These are phyloP conservation scores for Ligustrum vulgare DNA, from an alignment of 257 asterid species.

Conservation along the genomic window DNA sequence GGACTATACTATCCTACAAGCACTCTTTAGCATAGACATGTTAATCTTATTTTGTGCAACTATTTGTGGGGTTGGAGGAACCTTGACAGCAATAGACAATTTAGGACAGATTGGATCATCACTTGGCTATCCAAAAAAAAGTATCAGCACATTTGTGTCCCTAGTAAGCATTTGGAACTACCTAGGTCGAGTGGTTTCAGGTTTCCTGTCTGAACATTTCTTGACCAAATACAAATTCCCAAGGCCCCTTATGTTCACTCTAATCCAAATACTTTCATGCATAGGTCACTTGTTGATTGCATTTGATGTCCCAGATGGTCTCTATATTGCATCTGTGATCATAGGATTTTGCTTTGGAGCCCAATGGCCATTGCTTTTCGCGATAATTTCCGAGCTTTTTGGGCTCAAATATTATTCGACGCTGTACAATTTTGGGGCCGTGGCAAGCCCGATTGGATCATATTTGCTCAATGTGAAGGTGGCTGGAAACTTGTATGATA, in stretches of 20 bases:
- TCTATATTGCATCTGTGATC: conserved; percentile 67
- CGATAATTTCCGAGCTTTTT: conserved; percentile 75
- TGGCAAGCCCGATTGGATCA: conserved; percentile 76
- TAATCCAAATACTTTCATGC: conserved; percentile 46
- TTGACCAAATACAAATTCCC: conserved; percentile 62
- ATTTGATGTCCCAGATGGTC: conserved; percentile 55
- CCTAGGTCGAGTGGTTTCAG: conserved; percentile 66
- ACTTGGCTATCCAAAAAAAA: conserved; percentile 55
- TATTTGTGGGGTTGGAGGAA: conserved; percentile 80
- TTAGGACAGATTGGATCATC: conserved; percentile 68
- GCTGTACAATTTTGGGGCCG: conserved; percentile 69
- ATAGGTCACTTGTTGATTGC: conserved; percentile 72
- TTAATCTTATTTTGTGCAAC: conserved; percentile 55
- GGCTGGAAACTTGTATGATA: conserved; percentile 62
- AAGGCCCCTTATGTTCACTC: conserved; percentile 54
- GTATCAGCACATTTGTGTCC: conserved; percentile 73
- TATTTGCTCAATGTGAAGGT: conserved; percentile 62
- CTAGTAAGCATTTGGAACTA: conserved; percentile 88
- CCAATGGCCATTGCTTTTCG: conserved; percentile 79
- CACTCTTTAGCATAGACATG: conserved; percentile 70
- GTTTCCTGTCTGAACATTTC: conserved; percentile 60
- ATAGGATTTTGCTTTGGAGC: conserved; percentile 90
- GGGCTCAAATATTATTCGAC: conserved; percentile 83
- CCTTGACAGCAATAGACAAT: conserved; percentile 75
- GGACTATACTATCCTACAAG: conserved; percentile 75